phyloP scores from a whole-genome alignment of 345 rosid genomes.

The Acer saccharum region DNA sequence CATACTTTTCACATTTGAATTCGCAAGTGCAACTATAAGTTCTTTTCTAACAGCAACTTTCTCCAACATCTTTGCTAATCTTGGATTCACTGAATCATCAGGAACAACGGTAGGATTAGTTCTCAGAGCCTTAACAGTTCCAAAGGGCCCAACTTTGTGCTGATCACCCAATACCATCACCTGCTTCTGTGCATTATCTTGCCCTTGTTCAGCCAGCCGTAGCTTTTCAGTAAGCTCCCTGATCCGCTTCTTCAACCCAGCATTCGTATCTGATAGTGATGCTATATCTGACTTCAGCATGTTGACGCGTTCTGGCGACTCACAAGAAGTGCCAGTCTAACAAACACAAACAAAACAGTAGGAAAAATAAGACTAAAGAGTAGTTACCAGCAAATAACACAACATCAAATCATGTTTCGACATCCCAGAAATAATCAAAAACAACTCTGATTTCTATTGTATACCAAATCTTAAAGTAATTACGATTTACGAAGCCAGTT shows the following conservation, averaged over 20 bases:
- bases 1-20: conserved; percentile 74
- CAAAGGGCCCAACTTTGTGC: conserved; percentile 86
- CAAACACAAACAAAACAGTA: conserved; percentile 29
- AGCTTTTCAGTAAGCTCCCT: conserved; percentile 66
- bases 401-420: background rate
- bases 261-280: conserved; percentile 67
- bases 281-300: conserved; percentile 71
- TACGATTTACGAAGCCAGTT: no score
- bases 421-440: background rate
- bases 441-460: no score
- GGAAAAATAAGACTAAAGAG: background rate
- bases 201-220: conserved; percentile 64
- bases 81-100: conserved; percentile 73
- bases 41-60: conserved; percentile 65
- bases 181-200: conserved; percentile 81
- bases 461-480: no score
- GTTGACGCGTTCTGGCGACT: conserved; percentile 59
- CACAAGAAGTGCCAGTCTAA: conserved; percentile 64
- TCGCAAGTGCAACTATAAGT: conserved; percentile 89
- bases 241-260: conserved; percentile 58
- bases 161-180: conserved; percentile 66
- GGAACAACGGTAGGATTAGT: conserved; percentile 68
- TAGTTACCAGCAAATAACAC: background rate
- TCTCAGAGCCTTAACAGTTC: conserved; percentile 82
- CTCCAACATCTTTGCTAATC: conserved; percentile 74